These are phyloP conservation scores for Candida pseudoviswanathii DNA, from an alignment of 1,139 yeast genomes.

Conservation along the genomic window DNA sequence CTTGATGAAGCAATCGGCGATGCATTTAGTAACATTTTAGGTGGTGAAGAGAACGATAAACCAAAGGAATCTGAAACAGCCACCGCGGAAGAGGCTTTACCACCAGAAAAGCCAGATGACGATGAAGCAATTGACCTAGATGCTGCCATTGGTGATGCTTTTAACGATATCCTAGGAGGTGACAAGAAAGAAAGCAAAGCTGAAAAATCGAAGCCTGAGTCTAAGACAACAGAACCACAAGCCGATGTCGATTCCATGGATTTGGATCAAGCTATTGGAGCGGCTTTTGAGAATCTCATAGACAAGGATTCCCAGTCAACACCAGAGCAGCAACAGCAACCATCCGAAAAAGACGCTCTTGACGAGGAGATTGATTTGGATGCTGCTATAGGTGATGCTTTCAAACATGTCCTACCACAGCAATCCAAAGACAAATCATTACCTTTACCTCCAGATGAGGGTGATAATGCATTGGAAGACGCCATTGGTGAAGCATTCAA, in stretches of 20 bases:
- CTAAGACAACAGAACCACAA: not conserved
- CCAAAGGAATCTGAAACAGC: not conserved
- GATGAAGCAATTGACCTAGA: constrained; percentile 7
- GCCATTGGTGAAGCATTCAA: constrained; percentile 35
- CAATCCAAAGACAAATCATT: constrained; percentile 6
- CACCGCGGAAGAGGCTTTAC: not conserved
- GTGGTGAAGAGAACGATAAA: not conserved
- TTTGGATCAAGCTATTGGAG: constrained; percentile 16
- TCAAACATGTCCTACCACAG: constrained; percentile 17
- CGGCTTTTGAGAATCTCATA: constrained; percentile 16
- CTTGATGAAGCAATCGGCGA: constrained; percentile 26
- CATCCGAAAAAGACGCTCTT: constrained; percentile 7
- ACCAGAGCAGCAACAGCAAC: not conserved
- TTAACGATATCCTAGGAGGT: constrained; percentile 14
- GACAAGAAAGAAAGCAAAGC: not conserved
- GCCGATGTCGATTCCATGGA: constrained; percentile 13
- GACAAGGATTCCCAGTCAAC: not conserved
- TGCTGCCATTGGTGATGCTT: constrained; percentile 30
- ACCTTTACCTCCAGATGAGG: constrained; percentile 13
- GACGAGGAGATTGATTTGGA: constrained; percentile 8
- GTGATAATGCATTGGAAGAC: constrained; percentile 25
- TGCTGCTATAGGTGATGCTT: constrained; percentile 30
- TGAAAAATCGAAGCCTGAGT: not conserved
- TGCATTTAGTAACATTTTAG: not conserved
- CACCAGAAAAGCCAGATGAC: constrained; percentile 1